phyloP scores from a whole-genome alignment of 1,284 basidiomycete species.

The Sanguinoderma infundibulare region DNA sequence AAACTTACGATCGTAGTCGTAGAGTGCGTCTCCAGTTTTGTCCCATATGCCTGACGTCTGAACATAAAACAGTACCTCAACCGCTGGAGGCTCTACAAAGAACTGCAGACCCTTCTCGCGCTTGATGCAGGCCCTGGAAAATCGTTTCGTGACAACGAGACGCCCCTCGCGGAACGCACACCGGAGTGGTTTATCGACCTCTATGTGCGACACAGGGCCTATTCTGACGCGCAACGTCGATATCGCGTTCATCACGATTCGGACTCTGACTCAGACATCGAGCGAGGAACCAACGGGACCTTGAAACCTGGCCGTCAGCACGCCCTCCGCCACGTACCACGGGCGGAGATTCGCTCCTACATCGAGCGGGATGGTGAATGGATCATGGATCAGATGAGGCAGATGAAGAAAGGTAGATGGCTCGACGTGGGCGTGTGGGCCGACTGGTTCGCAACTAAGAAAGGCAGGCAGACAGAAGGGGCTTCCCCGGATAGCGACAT shows the following conservation, averaged over 20 bases:
- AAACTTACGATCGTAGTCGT: slow-evolving; percentile 45
- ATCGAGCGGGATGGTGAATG: slow-evolving; percentile 56
- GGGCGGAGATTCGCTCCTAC: slow-evolving; percentile 45
- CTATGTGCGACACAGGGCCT: slow-evolving; percentile 38
- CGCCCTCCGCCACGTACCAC: slow-evolving; percentile 45
- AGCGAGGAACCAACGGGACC: slow-evolving; percentile 26
- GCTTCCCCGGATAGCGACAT: slow-evolving; percentile 5
- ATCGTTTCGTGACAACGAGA: slow-evolving; percentile 5
- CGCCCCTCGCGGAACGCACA: slow-evolving; percentile 42
- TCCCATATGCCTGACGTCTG: not conserved
- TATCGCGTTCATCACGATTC: slow-evolving; percentile 37
- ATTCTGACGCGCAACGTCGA: slow-evolving; percentile 32
- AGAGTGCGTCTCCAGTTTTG: slow-evolving; percentile 26
- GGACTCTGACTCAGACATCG: slow-evolving; percentile 37
- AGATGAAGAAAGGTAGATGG: not conserved
- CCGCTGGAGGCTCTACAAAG: slow-evolving; percentile 30
- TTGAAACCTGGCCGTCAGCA: slow-evolving; percentile 12
- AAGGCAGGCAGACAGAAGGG: not conserved
- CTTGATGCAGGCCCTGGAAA: slow-evolving; percentile 32
- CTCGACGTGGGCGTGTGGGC: slow-evolving; percentile 46
- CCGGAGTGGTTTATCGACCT: slow-evolving; percentile 51
- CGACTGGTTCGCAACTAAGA: slow-evolving; percentile 36
- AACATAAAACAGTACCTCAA: slow-evolving; percentile 41
- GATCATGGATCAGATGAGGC: slow-evolving; percentile 45
- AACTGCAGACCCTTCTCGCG: slow-evolving; percentile 35